Base-by-base conservation (phyloP, 176 grass and related monocot genomes). In the Ensete ventricosum region DNA sequence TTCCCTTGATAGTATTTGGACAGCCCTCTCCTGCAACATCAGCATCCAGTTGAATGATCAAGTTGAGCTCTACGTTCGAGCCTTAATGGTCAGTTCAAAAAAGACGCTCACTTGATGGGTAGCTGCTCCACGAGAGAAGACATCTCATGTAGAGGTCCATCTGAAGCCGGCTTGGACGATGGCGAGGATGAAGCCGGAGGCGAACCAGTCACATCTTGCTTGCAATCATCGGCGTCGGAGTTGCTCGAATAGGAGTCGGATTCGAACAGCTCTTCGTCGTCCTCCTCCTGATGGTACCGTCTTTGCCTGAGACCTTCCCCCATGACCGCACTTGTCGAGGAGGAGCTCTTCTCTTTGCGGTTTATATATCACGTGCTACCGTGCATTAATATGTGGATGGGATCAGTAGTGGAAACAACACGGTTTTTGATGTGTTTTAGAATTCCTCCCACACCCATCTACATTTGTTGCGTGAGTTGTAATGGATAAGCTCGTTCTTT, bases 1-100 rank as follows among this genome's bases (percentile, higher is more conserved):
- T 91, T 88, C 9, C 89, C 89, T 69, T 83, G 80, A 66, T 85
- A 91, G 74, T 85, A 88, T 25, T 54, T 88, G 20, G 89, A 91
- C n/a, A 91, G 72, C 21, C 89, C 89, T 85, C 73, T 85, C 77
- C 85, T 88, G 85, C 21, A 65, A 65, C 63, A 70, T 14, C 8
- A 43, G 52, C 16, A 52, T 13, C 27, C 67, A 69, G 1, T n/a
- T 43, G 4, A 43, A 43, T 43, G 34, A 43, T 43, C 34, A 43
- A 43, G 34, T 43, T 43, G 34, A 43, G 34, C 34, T 43, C 34
- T 43, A 43, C 34, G 34, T 43, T 43, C 57, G 13, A 57, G 3
- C 55, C 57, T 19, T 60, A 21, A 60, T n/a, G 14, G 57, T 6
- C 17, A 13, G 34, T 43, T 43, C 19, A 24, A 3, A 24, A 3